phyloP scores from a whole-genome alignment of 441 rosid genomes.

The Pelargonium myrrhifolium region DNA sequence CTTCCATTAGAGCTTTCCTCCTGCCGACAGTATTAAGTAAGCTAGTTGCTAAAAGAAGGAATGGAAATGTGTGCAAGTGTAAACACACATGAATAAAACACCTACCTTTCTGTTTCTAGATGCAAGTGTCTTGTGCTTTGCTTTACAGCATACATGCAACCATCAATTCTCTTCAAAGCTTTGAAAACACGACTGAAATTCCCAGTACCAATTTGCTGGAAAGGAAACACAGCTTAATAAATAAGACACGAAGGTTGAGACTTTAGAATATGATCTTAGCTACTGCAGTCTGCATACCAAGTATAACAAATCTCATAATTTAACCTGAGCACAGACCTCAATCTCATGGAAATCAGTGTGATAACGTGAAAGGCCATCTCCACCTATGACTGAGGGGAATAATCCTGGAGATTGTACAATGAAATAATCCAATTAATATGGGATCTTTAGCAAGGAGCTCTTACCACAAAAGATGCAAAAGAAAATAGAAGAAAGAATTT shows the following conservation, averaged over 20 bases:
- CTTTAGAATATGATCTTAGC: not conserved
- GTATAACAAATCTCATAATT: not conserved
- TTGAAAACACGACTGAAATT: slow-evolving; percentile 80
- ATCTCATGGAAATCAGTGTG: slow-evolving; percentile 87
- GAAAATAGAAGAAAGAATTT: not conserved
- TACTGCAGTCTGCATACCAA: not conserved
- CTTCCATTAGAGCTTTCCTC: slow-evolving; percentile 96
- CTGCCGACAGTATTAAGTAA: slow-evolving; percentile 29
- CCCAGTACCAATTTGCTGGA: slow-evolving; percentile 80
- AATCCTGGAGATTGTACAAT: slow-evolving; percentile 40
- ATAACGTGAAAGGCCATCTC: slow-evolving; percentile 87
- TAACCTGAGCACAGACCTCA: slow-evolving; percentile 39
- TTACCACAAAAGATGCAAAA: not conserved
- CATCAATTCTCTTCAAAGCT: slow-evolving; percentile 89
- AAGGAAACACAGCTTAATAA: slow-evolving; percentile 16
- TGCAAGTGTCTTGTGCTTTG: slow-evolving; percentile 50
- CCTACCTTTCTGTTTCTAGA: slow-evolving; percentile 72
- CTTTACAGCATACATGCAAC: slow-evolving; percentile 91
- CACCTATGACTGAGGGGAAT: slow-evolving; percentile 44
- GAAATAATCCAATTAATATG: not conserved
- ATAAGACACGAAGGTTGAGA: slow-evolving; percentile 4
- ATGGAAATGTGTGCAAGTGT: too few relatives aligned
- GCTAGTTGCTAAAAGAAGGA: slow-evolving; percentile 7
- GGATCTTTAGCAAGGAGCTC: not conserved
- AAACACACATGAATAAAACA: too few relatives aligned